Evolutionary conservation across 192 early-diverging fungal genomes (phyloP).

Genomic region (Coemansia sp.): DNA sequence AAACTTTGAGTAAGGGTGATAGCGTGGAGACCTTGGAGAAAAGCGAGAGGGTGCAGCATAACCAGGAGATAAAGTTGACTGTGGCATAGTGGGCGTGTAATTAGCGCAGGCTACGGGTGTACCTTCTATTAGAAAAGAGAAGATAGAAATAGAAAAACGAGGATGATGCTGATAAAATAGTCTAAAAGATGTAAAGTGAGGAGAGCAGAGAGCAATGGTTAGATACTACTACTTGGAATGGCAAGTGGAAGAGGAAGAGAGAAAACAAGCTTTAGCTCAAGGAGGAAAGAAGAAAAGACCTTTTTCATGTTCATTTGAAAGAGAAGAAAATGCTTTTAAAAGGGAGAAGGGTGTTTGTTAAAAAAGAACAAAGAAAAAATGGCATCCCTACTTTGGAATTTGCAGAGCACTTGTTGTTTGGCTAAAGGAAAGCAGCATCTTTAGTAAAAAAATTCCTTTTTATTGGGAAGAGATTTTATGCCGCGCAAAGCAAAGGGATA

Average conservation of each 20-base stretch:
- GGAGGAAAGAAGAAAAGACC: background rate
- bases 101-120: background rate
- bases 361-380: background rate
- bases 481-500: too few relatives aligned
- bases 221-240: background rate
- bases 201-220: background rate
- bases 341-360: background rate
- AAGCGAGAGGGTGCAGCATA: background rate
- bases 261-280: constrained; percentile 6
- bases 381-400: background rate
- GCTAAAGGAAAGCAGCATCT: too few relatives aligned
- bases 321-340: background rate
- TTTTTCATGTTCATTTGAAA: background rate
- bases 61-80: background rate
- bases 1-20: background rate
- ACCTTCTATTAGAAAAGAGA: background rate
- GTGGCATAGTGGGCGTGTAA: background rate
- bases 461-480: too few relatives aligned
- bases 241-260: background rate
- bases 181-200: background rate
- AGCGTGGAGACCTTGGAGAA: background rate
- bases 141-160: background rate
- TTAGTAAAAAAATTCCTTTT: too few relatives aligned
- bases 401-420: background rate
- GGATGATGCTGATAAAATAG: background rate